These are phyloP conservation scores for Pinus tabuliformis DNA, from an alignment of 75 land plant species.

Conservation along the genomic window DNA sequence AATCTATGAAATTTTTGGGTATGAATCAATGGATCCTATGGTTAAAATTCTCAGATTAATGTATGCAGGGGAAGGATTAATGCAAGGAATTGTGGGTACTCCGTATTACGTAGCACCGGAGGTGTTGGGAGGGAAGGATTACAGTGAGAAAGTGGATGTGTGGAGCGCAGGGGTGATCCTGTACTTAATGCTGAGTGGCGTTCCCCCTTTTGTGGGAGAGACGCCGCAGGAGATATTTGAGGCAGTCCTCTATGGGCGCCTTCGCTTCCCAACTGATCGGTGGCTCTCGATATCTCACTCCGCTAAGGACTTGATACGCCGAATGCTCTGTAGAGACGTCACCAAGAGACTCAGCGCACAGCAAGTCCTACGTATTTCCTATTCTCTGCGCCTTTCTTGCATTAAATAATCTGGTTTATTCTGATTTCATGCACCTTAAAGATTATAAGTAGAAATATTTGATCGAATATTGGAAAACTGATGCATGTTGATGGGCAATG, in stretches of 20 bases:
- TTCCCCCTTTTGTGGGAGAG: constrained; percentile 65
- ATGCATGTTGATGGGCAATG: no score
- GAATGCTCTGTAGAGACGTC: constrained; percentile 64
- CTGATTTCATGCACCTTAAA: no score
- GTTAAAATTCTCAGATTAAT: no score
- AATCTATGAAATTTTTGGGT: background rate
- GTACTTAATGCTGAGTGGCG: constrained; percentile 56
- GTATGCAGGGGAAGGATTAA: constrained; percentile 9
- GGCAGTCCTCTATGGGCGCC: constrained; percentile 51
- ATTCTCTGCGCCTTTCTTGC: background rate
- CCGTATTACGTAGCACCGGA: constrained; percentile 78
- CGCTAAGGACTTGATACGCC: constrained; percentile 61
- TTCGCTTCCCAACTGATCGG: constrained; percentile 48
- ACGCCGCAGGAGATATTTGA: constrained; percentile 53
- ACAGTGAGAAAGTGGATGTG: constrained; percentile 69
- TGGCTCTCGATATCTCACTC: constrained; percentile 40
- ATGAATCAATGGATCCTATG: no score
- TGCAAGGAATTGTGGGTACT: constrained; percentile 60
- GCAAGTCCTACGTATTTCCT: constrained; percentile 37
- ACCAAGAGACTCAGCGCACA: constrained; percentile 48
- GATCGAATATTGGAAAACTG: no score
- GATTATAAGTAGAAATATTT: no score
- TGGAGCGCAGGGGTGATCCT: constrained; percentile 79
- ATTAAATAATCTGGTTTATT: no score
- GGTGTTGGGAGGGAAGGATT: constrained; percentile 49